Percentiles rank a stretch among this genome's conserved stretches.
Evolutionary conservation across 225 moss, liverwort and hornwort species (phyloP).

Genomic region (Pseudoscleropodium purum): DNA sequence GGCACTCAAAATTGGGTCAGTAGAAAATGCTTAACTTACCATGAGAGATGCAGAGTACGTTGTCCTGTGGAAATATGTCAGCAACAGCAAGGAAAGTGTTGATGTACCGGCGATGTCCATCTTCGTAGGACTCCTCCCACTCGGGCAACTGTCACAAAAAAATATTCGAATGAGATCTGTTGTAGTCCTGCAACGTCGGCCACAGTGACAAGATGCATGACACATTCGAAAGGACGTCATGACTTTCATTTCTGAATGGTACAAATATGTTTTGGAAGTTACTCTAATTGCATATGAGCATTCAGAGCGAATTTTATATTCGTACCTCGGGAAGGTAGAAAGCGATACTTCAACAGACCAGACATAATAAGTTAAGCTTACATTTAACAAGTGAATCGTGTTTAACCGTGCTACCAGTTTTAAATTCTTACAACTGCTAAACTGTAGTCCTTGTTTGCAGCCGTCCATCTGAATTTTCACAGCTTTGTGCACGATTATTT

Average conservation of each 20-base stretch:
- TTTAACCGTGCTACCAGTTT: not conserved
- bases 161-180: not conserved
- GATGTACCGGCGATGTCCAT: slow-evolving; percentile 15
- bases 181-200: not conserved
- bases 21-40: not conserved
- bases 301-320: not conserved
- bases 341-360: not conserved
- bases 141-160: slow-evolving; percentile 20
- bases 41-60: slow-evolving; percentile 37
- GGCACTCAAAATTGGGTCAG: not conserved
- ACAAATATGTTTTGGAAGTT: not conserved
- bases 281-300: not conserved
- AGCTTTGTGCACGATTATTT: not conserved
- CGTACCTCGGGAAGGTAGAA: not conserved
- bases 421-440: not conserved
- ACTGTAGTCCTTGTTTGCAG: not conserved
- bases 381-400: too few species aligned
- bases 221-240: not conserved
- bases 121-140: slow-evolving; percentile 27
- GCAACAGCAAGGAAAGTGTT: slow-evolving; percentile 16
- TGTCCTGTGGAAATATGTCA: slow-evolving; percentile 25
- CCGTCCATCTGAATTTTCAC: not conserved
- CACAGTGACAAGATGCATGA: not conserved
- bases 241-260: not conserved
- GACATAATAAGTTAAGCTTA: not conserved